These are phyloP conservation scores for Lobosporangium transversale DNA, from an alignment of 192 early-diverging fungal genomes.

Conservation along the genomic window DNA sequence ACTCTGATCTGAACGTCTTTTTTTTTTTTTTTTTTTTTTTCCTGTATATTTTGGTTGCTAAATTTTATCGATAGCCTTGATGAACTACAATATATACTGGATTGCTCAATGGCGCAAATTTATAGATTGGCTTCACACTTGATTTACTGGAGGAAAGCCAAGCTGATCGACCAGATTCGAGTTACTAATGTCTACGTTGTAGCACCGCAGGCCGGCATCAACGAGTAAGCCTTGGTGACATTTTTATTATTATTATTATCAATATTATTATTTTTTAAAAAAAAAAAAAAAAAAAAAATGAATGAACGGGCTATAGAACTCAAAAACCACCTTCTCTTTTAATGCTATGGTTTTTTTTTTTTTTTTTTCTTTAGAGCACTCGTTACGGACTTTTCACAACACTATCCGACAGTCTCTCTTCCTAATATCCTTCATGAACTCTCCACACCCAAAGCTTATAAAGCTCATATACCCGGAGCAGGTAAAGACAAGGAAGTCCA, in stretches of 20 bases:
- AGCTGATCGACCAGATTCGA: constrained; percentile 86
- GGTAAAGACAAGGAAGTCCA: constrained; percentile 70
- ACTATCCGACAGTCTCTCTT: constrained; percentile 68
- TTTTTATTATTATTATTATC: not conserved
- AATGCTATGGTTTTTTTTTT: too few relatives aligned
- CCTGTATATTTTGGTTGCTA: too few relatives aligned
- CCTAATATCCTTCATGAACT: constrained; percentile 65
- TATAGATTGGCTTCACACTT: constrained; percentile 91
- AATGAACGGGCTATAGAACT: too few relatives aligned
- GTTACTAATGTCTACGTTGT: constrained; percentile 84
- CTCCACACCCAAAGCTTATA: constrained; percentile 66
- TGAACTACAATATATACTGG: constrained; percentile 81
- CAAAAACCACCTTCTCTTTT: too few relatives aligned
- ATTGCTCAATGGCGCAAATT: constrained; percentile 95
- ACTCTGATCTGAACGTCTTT: too few relatives aligned
- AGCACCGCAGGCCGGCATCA: constrained; percentile 69
- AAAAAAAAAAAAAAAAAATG: too few relatives aligned
- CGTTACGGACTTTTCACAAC: constrained; percentile 64
- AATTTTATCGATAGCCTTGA: constrained; percentile 64
- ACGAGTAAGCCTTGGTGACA: constrained; percentile 63
- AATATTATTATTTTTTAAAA: not conserved
- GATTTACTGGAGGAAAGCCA: constrained; percentile 93
- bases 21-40: too few relatives aligned
- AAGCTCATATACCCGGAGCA: constrained; percentile 52
- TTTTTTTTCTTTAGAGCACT: constrained; percentile 35